phyloP scores from a whole-genome alignment of 441 rosid genomes.

The Pelargonium fulgidum region DNA sequence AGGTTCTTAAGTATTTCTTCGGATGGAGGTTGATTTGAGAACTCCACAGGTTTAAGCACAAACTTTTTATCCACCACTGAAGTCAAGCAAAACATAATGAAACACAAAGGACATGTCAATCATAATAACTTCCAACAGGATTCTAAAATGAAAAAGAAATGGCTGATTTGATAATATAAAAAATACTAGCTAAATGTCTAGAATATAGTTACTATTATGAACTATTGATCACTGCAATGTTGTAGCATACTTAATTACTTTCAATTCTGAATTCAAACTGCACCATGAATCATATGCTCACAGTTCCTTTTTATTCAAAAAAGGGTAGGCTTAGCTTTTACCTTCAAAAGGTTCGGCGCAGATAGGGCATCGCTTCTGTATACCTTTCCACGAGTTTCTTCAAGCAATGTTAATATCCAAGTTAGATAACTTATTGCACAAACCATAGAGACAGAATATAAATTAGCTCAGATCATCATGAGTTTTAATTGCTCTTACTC shows the following conservation, averaged over 20 bases:
- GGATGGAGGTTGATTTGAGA: constrained; percentile 45
- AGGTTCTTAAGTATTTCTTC: constrained; percentile 45
- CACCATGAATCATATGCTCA: too few relatives aligned
- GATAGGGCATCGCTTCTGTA: constrained; percentile 73
- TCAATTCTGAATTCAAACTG: too few relatives aligned
- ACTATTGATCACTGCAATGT: too few relatives aligned
- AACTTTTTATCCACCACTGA: constrained; percentile 75
- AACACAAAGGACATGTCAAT: not conserved
- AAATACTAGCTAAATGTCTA: too few relatives aligned
- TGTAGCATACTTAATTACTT: too few relatives aligned
- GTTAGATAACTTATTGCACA: constrained; percentile 13
- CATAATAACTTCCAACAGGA: not conserved
- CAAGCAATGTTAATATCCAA: constrained; percentile 18
- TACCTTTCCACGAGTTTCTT: constrained; percentile 69
- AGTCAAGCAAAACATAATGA: constrained; percentile 18
- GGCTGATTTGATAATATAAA: too few relatives aligned
- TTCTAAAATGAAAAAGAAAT: not conserved
- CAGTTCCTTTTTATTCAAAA: too few relatives aligned
- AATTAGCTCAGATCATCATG: constrained; percentile 4
- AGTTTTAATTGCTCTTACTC: constrained; percentile 42
- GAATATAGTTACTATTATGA: too few relatives aligned
- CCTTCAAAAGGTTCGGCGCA: constrained; percentile 90
- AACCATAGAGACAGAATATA: constrained; percentile 2
- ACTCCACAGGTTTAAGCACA: constrained; percentile 58
- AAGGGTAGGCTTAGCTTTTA: constrained; percentile 21